Evolutionary conservation across 2,329 filamentous ascomycete species (phyloP).

Genomic region (Colletotrichum tamarilloi): DNA sequence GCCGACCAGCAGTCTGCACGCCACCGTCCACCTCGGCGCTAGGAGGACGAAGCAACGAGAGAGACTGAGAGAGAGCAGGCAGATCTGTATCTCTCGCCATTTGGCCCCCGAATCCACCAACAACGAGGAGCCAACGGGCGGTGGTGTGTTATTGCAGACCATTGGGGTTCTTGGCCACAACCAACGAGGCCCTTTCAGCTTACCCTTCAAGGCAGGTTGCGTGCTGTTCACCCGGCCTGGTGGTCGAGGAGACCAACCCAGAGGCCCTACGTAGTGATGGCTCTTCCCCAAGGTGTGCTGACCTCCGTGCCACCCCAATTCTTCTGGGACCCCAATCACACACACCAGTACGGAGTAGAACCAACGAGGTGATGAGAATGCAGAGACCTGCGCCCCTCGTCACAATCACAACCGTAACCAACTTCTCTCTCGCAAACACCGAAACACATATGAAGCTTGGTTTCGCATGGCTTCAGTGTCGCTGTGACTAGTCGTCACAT

Average conservation of each 20-base stretch:
- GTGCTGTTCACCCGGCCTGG: no score
- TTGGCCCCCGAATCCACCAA: not conserved
- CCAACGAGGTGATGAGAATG: slow-evolving; percentile 27
- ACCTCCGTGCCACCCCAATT: not conserved
- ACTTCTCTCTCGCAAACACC: slow-evolving; percentile 18
- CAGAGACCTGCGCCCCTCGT: slow-evolving; percentile 22
- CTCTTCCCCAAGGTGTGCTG: not conserved
- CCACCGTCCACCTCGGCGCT: slow-evolving; percentile 24
- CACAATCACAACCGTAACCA: slow-evolving; percentile 22
- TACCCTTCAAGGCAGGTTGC: no score
- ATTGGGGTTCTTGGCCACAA: not conserved
- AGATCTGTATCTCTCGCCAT: not conserved
- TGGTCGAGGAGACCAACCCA: no score
- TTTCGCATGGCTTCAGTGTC: slow-evolving; percentile 7
- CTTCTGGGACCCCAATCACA: slow-evolving; percentile 26
- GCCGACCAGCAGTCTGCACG: not conserved
- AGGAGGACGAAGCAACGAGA: slow-evolving; percentile 7
- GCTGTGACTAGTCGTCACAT: no score
- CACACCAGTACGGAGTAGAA: not conserved
- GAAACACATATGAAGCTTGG: slow-evolving; percentile 31
- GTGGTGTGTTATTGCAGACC: no score
- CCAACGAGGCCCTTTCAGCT: not conserved
- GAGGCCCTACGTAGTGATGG: not conserved
- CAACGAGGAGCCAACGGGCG: not conserved
- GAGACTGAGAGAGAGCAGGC: no score